Evolutionary conservation across 306 rosid genomes (phyloP), one percentile per base, ranked within the genome.

Genomic region (Datisca glomerata): DNA sequence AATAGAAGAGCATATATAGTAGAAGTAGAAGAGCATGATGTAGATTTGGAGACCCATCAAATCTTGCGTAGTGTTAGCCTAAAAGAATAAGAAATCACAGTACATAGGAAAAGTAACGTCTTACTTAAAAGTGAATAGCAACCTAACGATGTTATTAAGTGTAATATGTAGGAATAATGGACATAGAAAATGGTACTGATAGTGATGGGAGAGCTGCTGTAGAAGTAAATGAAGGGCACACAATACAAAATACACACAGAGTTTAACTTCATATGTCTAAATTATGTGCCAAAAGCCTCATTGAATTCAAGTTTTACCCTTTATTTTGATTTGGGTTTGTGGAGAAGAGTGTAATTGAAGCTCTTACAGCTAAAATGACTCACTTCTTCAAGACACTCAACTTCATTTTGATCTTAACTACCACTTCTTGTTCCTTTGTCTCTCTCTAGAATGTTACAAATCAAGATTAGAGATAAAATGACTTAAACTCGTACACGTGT

Each of bases 191-290:
- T n/a, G n/a, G n/a, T n/a, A n/a, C n/a, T n/a, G 48, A 47, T 3
- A 23, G 43, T 24, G 63, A 69, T 51, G 21, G 54, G 8, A 20
- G 48, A 51, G 56, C 44, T 28, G 54, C 34, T 45, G 20, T 13
- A 32, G 34, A 39, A 67, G 41, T 38, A 46, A 62, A 58, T 38
- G 36, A 55, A 41, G 56, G 63, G 45, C 72, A 54, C 73, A 8
- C 65, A 54, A 18, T 4, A 22, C 66, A 47, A 62, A 59, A 53
- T 38, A 50, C 12, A 27, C 31, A 8, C 8, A 2, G 4, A 4
- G 3, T 35, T 25, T 17, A 6, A 13, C 49, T 61, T 18, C 6
- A 51, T 6, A 16, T 48, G 46, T n/a, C 24, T 20, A 45, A 21
- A 19, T 50, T 41, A 52, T 16, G 35, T 21, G 25, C 46, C 35